Conservation (phyloP, 148 eudicot genomes). For the Silene uniflora region DNA sequence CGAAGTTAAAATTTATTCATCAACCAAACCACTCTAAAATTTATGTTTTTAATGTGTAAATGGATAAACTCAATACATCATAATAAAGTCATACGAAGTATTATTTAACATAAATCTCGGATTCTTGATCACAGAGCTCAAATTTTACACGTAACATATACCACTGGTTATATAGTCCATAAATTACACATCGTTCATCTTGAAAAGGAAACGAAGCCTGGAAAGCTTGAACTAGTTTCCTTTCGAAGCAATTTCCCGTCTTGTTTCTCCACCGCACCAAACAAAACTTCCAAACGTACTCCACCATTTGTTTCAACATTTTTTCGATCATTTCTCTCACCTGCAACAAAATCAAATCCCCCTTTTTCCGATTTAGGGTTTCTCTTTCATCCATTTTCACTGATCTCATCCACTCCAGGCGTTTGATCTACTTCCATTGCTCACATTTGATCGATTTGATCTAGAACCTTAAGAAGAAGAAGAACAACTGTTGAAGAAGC, state of each 20-base stretch:
- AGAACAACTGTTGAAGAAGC: background rate
- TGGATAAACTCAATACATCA: no score
- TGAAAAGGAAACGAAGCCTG: background rate
- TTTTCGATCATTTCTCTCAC: background rate
- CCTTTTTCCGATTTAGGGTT: slow-evolving; percentile 21
- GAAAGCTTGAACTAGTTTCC: background rate
- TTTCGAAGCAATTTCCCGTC: background rate
- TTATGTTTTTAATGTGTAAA: no score
- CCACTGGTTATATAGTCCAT: no score
- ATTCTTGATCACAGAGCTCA: no score
- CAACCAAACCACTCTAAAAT: no score
- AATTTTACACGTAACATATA: no score
- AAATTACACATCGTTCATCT: no score
- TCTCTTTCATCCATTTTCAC: background rate
- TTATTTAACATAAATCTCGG: no score
- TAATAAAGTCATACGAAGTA: no score
- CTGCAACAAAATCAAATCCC: background rate
- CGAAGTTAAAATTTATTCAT: no score
- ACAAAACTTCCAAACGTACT: background rate
- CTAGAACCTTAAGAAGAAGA: no score
- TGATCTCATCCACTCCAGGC: slow-evolving; percentile 8
- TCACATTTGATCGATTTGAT: slow-evolving; percentile 13
- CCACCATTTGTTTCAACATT: background rate
- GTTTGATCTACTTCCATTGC: slow-evolving; percentile 17
- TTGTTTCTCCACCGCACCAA: background rate